phyloP scores from a whole-genome alignment of 352 stramenopile species.

The Phytopythium sindhum region DNA sequence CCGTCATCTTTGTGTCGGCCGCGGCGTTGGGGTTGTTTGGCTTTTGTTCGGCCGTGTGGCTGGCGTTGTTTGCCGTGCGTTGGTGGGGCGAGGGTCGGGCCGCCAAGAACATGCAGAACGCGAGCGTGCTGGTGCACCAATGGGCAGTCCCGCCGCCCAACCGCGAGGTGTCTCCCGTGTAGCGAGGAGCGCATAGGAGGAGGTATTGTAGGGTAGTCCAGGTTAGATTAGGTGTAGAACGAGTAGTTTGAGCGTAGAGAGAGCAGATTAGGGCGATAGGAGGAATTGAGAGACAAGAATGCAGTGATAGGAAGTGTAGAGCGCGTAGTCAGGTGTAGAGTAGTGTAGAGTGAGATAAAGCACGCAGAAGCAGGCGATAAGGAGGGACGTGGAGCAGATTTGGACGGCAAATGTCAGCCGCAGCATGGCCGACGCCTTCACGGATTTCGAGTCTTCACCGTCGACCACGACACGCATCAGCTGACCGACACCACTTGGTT shows the following conservation, averaged over 20 bases:
- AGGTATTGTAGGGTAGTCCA: neutral
- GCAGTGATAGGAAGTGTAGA: too few relatives aligned
- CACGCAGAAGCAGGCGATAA: too few relatives aligned
- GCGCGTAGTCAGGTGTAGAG: too few relatives aligned
- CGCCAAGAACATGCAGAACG: conserved; percentile 3
- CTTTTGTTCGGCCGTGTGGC: conserved; percentile 35
- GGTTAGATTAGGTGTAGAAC: neutral
- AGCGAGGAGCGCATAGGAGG: neutral
- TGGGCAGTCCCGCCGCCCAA: neutral
- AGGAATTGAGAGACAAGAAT: neutral
- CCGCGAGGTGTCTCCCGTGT: conserved; percentile 1
- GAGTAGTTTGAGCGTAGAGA: neutral
- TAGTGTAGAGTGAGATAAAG: too few relatives aligned
- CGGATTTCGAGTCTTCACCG: too few relatives aligned
- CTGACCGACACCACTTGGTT: too few relatives aligned
- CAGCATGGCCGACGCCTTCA: too few relatives aligned
- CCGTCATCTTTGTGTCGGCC: conserved; percentile 42
- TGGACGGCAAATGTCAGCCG: too few relatives aligned
- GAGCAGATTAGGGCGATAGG: neutral
- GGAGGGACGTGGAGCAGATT: too few relatives aligned
- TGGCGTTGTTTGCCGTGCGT: conserved; percentile 39
- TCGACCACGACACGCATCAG: too few relatives aligned
- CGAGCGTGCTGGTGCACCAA: conserved; percentile 3
- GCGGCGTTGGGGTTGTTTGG: conserved; percentile 39
- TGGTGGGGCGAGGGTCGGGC: conserved; percentile 27